phyloP scores from a whole-genome alignment of 106 monocot genomes.

The Dendrobium chrysotoxum region DNA sequence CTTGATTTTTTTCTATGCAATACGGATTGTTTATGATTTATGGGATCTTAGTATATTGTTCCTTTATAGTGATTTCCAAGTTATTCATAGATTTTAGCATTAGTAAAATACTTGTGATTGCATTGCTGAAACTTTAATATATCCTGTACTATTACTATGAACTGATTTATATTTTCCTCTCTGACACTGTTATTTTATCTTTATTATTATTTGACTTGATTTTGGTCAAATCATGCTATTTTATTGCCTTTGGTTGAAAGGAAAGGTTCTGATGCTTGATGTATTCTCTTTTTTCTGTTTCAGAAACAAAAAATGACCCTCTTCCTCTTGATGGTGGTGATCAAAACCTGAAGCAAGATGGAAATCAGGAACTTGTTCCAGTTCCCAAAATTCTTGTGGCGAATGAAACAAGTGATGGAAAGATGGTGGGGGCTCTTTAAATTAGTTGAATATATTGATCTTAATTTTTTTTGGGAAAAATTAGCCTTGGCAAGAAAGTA shows the following conservation, averaged over 20 bases:
- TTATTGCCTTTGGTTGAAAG: neutral
- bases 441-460: neutral
- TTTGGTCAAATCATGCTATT: neutral
- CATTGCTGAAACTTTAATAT: neutral
- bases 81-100: neutral
- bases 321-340: conserved; percentile 13
- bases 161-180: neutral
- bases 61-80: neutral
- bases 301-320: conserved; percentile 24
- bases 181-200: neutral
- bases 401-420: conserved; percentile 48
- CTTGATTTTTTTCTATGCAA: too few species aligned
- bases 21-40: too few species aligned
- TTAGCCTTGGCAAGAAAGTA: neutral
- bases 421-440: conserved; percentile 25
- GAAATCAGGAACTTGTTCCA: conserved; percentile 18
- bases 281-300: conserved; percentile 6
- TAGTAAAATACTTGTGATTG: neutral
- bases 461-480: neutral
- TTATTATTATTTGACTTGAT: neutral
- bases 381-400: conserved; percentile 33
- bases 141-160: too few species aligned
- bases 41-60: neutral
- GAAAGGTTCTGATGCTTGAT: conserved; percentile 5
- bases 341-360: conserved; percentile 22